These are phyloP conservation scores for Tephrocybe sp. DNA, from an alignment of 768 basidiomycete genomes.

Conservation along the genomic window DNA sequence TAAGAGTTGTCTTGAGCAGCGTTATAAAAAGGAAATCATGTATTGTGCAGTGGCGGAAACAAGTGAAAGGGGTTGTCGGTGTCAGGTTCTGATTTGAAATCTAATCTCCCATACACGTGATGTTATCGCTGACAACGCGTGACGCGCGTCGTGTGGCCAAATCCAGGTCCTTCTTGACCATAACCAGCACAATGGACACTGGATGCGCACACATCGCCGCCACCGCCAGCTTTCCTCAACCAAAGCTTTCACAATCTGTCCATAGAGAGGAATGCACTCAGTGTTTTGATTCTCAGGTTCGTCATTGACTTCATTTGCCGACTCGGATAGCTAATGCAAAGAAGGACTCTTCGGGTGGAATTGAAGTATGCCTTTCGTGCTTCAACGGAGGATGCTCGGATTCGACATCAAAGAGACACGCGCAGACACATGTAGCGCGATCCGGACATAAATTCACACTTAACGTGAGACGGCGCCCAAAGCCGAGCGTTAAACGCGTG, in stretches of 20 bases:
- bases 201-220: constrained; percentile 56
- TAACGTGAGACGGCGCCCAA: constrained; percentile 74
- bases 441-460: constrained; percentile 73
- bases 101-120: too few relatives aligned
- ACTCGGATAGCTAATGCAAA: too few relatives aligned
- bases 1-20: too few relatives aligned
- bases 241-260: constrained; percentile 67
- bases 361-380: constrained; percentile 89
- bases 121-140: too few relatives aligned
- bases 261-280: constrained; percentile 95
- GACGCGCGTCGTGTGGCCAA: too few relatives aligned
- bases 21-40: too few relatives aligned
- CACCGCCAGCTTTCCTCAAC: constrained; percentile 49
- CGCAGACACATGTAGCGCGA: constrained; percentile 67
- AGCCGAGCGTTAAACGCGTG: constrained; percentile 63
- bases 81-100: too few relatives aligned
- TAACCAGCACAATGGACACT: constrained; percentile 29
- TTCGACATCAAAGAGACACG: constrained; percentile 72
- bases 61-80: too few relatives aligned
- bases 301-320: too few relatives aligned
- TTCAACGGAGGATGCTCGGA: constrained; percentile 91
- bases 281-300: constrained; percentile 92
- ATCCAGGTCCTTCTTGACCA: too few relatives aligned
- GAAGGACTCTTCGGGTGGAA: constrained; percentile 70
- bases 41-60: too few relatives aligned